Evolutionary conservation across 2,329 filamentous ascomycete genomes (phyloP), one percentile per base, ranked within the genome.

Genomic region (Ophiostoma sp.): DNA sequence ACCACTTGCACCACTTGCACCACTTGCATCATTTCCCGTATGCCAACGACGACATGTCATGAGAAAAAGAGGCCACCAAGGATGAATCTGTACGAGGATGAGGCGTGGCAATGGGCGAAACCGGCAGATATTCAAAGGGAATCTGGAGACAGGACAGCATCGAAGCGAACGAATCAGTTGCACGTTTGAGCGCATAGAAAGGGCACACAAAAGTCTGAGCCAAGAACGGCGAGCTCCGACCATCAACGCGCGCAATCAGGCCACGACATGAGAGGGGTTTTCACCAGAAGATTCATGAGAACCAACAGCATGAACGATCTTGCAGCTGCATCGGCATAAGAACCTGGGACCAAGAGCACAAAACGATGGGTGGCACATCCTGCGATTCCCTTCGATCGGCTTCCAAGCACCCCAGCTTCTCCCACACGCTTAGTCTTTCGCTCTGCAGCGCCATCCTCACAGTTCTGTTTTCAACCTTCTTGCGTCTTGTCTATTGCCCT

Each of bases 191-290:
- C 62, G 41, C 62, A 64, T 18, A 44, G 62, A 64, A 40, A 64
- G n/a, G 40, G n/a, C n/a, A 27, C 63, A 65, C 63, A 65, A 65
- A 44, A 27, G 18, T 49, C 14, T 64, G 60, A 62, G 64, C 38
- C 67, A 64, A 47, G 40, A 41, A 58, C 65, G 64, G 60, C 47
- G 45, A 12, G 8, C 58, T 41, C 64, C 41, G 41, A 64, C 8
- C 62, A 14, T 41, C 42, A 40, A 41, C 18, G 49, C 27, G 27
- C 49, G 27, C 7, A 52, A 18, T 8, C 49, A 27, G 49, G 8
- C 49, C 27, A 27, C 27, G 27, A 27, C 27, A 27, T 27, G 27
- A 18, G n/a, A 18, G 49, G n/a, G 27, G 11, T 55, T 55, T 27
- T 55, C 49, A 55, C 27, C 27, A 27, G 27, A 27, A 27, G 27